Evolutionary conservation across 805 yeast species (phyloP).

Genomic region (Starmerella tilneyi): DNA sequence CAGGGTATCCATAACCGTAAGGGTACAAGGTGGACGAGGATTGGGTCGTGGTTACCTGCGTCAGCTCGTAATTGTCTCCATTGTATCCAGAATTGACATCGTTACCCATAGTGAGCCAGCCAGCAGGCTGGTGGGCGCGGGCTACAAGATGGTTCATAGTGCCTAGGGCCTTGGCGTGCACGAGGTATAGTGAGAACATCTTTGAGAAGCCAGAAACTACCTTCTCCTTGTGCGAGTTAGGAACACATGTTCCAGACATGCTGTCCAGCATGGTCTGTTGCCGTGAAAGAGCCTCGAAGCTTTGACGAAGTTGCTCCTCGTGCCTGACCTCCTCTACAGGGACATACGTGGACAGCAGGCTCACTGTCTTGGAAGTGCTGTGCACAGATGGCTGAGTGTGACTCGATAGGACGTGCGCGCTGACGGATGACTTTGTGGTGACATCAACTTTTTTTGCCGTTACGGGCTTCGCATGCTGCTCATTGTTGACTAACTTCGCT

Average conservation of each 20-base stretch:
- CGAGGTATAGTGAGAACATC: slow-evolving; percentile 4
- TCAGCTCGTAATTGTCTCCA: slow-evolving; percentile 5
- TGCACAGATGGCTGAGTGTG: too few relatives aligned
- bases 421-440: too few relatives aligned
- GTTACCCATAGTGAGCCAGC: slow-evolving; percentile 18
- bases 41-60: neutral
- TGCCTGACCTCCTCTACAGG: neutral
- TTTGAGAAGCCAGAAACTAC: slow-evolving; percentile 3
- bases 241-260: slow-evolving; percentile 9
- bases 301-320: neutral
- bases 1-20: neutral
- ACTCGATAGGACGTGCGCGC: too few relatives aligned
- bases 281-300: slow-evolving; percentile 3
- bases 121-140: slow-evolving; percentile 6
- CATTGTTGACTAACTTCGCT: neutral
- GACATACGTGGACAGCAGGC: neutral
- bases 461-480: neutral
- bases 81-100: slow-evolving; percentile 17
- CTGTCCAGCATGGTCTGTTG: slow-evolving; percentile 13
- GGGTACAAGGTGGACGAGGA: neutral
- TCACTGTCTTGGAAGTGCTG: too few relatives aligned
- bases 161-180: slow-evolving; percentile 8
- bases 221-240: slow-evolving; percentile 9
- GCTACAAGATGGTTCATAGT: slow-evolving; percentile 9
- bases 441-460: neutral